phyloP scores from a whole-genome alignment of 208 protist genomes.

The Leishmania martiniquensis region DNA sequence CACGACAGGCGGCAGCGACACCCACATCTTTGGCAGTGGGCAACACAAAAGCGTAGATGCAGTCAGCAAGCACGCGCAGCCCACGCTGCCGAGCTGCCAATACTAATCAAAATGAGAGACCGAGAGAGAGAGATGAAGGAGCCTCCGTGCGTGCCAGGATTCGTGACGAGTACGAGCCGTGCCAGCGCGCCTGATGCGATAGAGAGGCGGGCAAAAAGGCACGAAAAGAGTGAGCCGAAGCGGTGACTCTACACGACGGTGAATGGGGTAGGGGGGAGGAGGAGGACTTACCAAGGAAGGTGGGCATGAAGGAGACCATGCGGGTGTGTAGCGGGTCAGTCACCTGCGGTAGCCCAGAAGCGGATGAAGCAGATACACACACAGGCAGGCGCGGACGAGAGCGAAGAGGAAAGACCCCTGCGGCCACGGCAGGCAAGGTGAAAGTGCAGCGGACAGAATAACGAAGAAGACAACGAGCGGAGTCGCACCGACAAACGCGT shows the following conservation, averaged over 20 bases:
- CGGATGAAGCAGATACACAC: not conserved
- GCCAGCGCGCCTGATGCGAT: not conserved
- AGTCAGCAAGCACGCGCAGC: not conserved
- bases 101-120: not conserved
- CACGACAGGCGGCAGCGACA: conserved; percentile 25
- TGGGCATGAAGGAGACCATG: not conserved
- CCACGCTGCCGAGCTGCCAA: not conserved
- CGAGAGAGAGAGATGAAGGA: not conserved
- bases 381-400: not conserved
- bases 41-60: not conserved
- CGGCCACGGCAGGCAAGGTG: not conserved
- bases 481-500: too few species aligned
- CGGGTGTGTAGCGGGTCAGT: not conserved
- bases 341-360: not conserved
- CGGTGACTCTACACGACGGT: too few species aligned
- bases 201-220: not conserved
- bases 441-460: not conserved
- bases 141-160: not conserved
- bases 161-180: not conserved
- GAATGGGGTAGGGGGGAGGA: too few species aligned
- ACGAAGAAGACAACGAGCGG: too few species aligned
- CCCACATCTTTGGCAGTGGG: conserved; percentile 23
- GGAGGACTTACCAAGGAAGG: too few species aligned
- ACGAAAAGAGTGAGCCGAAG: not conserved
- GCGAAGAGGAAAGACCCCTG: not conserved